phyloP scores from a whole-genome alignment of 2,329 filamentous ascomycete genomes.

The Colletotrichum tamarilloi region DNA sequence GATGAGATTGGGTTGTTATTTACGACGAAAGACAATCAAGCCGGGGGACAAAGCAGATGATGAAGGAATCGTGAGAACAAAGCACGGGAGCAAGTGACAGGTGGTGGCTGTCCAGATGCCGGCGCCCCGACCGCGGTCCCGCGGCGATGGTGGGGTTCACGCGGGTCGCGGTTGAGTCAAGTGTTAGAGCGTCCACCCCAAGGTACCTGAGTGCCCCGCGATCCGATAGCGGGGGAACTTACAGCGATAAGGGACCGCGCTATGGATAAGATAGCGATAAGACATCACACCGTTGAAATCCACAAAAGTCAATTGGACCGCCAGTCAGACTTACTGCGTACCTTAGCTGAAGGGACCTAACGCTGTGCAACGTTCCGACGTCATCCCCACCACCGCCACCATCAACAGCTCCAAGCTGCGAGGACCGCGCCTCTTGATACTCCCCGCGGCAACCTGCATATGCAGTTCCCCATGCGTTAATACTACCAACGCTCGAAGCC shows the following conservation, averaged over 20 bases:
- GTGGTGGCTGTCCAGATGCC: neutral
- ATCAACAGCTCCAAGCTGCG: neutral
- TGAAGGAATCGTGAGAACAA: conserved; percentile 6
- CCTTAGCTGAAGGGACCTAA: neutral
- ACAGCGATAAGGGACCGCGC: neutral
- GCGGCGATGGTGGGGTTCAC: conserved; percentile 1
- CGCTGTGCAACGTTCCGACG: conserved; percentile 12
- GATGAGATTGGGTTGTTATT: neutral
- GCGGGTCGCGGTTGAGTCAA: conserved; percentile 21
- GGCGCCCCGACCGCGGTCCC: conserved; percentile 16
- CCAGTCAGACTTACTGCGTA: neutral
- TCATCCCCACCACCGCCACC: conserved; percentile 7
- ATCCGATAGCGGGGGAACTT: conserved; percentile 15
- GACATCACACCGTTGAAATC: neutral
- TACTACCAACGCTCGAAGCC: neutral
- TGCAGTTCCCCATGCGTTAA: neutral
- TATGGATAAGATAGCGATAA: neutral
- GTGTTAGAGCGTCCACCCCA: neutral
- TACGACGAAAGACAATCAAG: neutral
- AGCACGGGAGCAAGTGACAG: neutral
- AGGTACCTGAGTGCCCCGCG: neutral
- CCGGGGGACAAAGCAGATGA: neutral
- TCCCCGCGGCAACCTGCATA: neutral
- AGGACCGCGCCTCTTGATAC: neutral
- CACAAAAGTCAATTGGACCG: conserved; percentile 6